Base-by-base conservation (phyloP, 768 basidiomycete genomes). In the Podaxis sp. region DNA sequence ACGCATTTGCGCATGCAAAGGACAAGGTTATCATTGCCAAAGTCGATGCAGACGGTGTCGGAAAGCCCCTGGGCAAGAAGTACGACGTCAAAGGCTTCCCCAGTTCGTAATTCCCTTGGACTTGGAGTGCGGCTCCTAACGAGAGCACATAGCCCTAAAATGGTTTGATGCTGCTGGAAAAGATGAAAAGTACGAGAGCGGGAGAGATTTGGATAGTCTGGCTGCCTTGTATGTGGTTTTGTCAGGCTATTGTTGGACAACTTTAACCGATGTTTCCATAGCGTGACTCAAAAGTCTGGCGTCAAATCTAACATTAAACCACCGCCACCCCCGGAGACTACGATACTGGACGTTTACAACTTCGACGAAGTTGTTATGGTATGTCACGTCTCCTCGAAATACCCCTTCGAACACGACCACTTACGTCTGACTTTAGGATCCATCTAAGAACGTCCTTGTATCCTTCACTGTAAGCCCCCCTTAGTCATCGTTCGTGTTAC, bases 11-110 rank as follows among this genome's bases (percentile, higher is more conserved):
- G 3, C 83, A 89, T 58, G 85, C 82, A 57, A 89, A 89, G 65
- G 88, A 93, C 70, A 93, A 91, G 71, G 90, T 98, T 22, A 68
- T 93, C 55, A 84, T 98, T 67, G 95, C 94, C 57, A 96, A 96
- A 71, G 88, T 96, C 11, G 94, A 98, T 66, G 94, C 94, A 1
- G 95, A 98, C 70, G 93, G 94, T 55, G 88, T 72, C 46, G 95
- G 94, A 55, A 88, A 86, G 68, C 80, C 87, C 2, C 70, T 94
- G 46, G 95, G 92, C 61, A 74, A 84, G 66, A 86, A 88, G 75
- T 94, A 86, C 70, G 94, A 84, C 12, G 90, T 96, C 22, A 85
- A 81, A 12, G 94, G 93, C 36, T 96, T 82, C 77, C 94, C 94
- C 15, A 96, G 93, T 96, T 63, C 69, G 92, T 84, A 13, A 9